Evolutionary conservation across 2,329 filamentous ascomycete genomes (phyloP).

Genomic region (Graphium sp.): DNA sequence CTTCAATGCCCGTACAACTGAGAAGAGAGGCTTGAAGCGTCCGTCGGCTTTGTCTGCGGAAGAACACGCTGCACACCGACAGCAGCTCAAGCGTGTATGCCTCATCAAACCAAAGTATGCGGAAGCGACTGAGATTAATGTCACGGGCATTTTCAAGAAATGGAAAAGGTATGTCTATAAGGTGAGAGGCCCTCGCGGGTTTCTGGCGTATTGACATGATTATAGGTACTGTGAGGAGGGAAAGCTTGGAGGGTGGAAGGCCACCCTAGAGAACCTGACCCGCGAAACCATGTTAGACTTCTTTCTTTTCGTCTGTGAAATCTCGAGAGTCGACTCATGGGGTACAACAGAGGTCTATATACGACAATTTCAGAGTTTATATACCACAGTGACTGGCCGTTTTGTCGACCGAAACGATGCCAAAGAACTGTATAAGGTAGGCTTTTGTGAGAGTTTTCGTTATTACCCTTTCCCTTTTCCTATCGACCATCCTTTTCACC

Average conservation of each 20-base stretch:
- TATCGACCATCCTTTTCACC: no score
- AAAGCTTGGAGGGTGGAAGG: conserved; percentile 8
- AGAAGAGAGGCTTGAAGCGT: no score
- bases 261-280: conserved; percentile 7
- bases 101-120: conserved; percentile 9
- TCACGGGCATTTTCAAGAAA: conserved; percentile 9
- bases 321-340: conserved; percentile 10
- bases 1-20: no score
- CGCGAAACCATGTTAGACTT: conserved; percentile 10
- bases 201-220: no score
- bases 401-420: conserved; percentile 13
- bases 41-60: no score
- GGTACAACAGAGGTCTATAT: conserved; percentile 10
- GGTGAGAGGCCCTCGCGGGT: no score
- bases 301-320: conserved; percentile 9
- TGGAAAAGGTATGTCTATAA: conserved; percentile 10
- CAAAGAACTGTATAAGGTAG: conserved; percentile 12
- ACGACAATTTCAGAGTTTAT: conserved; percentile 11
- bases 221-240: conserved; percentile 2
- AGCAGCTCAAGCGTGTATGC: conserved; percentile 7
- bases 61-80: conserved; percentile 7
- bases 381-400: conserved; percentile 8
- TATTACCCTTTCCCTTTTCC: no score
- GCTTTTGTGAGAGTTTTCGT: no score
- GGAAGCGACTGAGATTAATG: conserved; percentile 9